Evolutionary conservation across 2,329 filamentous ascomycete species (phyloP).

Genomic region (Acephala macrosclerotiorum): DNA sequence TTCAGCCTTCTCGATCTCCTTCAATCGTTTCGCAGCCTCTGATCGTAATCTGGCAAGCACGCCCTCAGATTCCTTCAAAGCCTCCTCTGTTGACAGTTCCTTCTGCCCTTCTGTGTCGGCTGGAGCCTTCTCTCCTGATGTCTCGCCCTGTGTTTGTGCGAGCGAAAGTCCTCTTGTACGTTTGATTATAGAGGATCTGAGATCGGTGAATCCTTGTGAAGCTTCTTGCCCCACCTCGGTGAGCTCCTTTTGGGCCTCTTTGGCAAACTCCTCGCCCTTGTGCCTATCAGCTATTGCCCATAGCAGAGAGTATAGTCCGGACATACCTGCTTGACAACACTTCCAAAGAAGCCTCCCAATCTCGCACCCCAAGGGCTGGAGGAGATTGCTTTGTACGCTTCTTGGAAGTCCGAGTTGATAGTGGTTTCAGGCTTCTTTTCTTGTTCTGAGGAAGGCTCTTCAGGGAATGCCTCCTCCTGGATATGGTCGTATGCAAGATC

Average conservation of each 20-base stretch:
- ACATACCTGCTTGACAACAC: conserved; percentile 88
- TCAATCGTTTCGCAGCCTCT: conserved; percentile 83
- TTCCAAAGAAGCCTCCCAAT: conserved; percentile 88
- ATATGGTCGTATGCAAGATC: conserved; percentile 98
- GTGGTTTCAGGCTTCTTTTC: conserved; percentile 56
- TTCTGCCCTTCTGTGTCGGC: conserved; percentile 43
- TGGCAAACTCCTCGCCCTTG: conserved; percentile 82
- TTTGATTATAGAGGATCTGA: conserved; percentile 72
- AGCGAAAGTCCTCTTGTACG: conserved; percentile 77
- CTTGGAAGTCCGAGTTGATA: conserved; percentile 88
- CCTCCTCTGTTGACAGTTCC: conserved; percentile 54
- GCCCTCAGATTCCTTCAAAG: conserved; percentile 59
- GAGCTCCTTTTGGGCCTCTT: conserved; percentile 86
- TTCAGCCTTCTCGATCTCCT: conserved; percentile 89
- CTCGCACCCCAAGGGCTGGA: conserved; percentile 89
- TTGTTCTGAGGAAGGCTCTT: conserved; percentile 55
- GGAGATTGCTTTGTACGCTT: conserved; percentile 94
- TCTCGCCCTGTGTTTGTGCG: conserved; percentile 41
- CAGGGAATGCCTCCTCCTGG: conserved; percentile 78
- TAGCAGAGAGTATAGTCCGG: neutral
- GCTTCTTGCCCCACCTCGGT: conserved; percentile 82
- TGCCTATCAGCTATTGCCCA: conserved; percentile 11
- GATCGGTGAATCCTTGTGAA: conserved; percentile 76
- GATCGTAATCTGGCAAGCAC: conserved; percentile 79
- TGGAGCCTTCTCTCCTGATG: conserved; percentile 37